These are phyloP conservation scores for Avena sativa DNA, from an alignment of 176 grass and related monocot genomes.

Conservation along the genomic window DNA sequence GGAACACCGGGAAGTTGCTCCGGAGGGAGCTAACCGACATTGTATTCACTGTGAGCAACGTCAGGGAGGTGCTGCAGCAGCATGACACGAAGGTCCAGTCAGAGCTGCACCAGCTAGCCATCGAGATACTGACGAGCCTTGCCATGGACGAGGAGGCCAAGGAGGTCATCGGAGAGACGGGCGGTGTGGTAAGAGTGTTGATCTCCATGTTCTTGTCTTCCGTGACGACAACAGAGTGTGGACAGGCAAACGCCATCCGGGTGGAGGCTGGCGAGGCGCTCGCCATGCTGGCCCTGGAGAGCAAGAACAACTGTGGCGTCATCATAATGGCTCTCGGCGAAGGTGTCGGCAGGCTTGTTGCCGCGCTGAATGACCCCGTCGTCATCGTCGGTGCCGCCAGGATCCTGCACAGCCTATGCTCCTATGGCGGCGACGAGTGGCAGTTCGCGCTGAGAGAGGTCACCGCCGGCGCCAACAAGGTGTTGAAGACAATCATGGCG, in stretches of 20 bases:
- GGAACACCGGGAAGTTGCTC: conserved; percentile 50
- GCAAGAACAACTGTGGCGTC: conserved; percentile 51
- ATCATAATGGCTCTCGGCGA: not conserved
- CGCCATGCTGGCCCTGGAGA: conserved; percentile 70
- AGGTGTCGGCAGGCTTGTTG: not conserved
- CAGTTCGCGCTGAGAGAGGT: not conserved
- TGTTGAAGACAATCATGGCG: not conserved
- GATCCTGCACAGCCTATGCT: not conserved
- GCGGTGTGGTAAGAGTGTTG: conserved; percentile 56
- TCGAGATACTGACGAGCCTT: conserved; percentile 66
- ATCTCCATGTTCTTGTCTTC: conserved; percentile 57
- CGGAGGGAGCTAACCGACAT: conserved; percentile 58
- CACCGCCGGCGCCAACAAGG: not conserved
- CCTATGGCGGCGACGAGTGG: not conserved
- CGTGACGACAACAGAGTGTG: not conserved
- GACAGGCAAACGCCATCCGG: conserved; percentile 26
- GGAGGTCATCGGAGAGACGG: conserved; percentile 65
- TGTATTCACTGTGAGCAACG: conserved; percentile 69
- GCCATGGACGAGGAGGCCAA: conserved; percentile 73
- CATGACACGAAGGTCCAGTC: conserved; percentile 11
- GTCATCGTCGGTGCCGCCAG: not conserved
- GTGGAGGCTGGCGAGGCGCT: conserved; percentile 76
- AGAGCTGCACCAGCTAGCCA: conserved; percentile 50
- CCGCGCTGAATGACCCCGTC: not conserved
- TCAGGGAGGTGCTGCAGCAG: conserved; percentile 58